Evolutionary conservation across 2,329 filamentous ascomycete species (phyloP).

Genomic region (Onygenales sp.): DNA sequence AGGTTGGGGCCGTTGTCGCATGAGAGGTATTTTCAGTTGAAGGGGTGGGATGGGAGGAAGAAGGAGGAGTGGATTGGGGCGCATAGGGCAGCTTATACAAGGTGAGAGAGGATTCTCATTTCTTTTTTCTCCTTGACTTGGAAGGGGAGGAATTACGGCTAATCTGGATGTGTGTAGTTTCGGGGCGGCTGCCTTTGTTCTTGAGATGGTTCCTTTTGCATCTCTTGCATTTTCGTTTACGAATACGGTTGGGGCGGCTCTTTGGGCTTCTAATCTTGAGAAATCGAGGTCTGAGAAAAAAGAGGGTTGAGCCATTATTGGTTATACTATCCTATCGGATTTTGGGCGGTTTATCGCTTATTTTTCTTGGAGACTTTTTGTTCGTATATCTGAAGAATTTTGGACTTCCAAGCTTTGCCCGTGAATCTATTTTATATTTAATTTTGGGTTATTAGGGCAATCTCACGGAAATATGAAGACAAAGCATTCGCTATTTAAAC

Average conservation of each 20-base stretch:
- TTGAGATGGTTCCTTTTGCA: slow-evolving; percentile 76
- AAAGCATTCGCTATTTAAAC: too few relatives aligned
- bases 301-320: slow-evolving; percentile 14
- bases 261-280: slow-evolving; percentile 91
- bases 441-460: too few relatives aligned
- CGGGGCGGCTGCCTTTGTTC: slow-evolving; percentile 69
- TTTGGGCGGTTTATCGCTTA: neutral
- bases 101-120: slow-evolving; percentile 44
- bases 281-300: slow-evolving; percentile 20
- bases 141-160: neutral
- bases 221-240: slow-evolving; percentile 84
- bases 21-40: slow-evolving; percentile 78
- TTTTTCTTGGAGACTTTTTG: neutral
- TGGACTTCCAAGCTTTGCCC: too few relatives aligned
- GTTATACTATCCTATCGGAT: neutral
- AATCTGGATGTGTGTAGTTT: slow-evolving; percentile 25
- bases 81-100: slow-evolving; percentile 67
- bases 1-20: slow-evolving; percentile 46
- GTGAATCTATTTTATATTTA: too few relatives aligned
- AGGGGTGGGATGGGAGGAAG: slow-evolving; percentile 62
- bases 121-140: too few relatives aligned
- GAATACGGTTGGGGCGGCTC: slow-evolving; percentile 80
- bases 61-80: slow-evolving; percentile 59
- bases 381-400: too few relatives aligned
- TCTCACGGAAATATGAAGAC: too few relatives aligned